Base-by-base conservation (phyloP, 257 asterid species). In the Petunia secreta region DNA sequence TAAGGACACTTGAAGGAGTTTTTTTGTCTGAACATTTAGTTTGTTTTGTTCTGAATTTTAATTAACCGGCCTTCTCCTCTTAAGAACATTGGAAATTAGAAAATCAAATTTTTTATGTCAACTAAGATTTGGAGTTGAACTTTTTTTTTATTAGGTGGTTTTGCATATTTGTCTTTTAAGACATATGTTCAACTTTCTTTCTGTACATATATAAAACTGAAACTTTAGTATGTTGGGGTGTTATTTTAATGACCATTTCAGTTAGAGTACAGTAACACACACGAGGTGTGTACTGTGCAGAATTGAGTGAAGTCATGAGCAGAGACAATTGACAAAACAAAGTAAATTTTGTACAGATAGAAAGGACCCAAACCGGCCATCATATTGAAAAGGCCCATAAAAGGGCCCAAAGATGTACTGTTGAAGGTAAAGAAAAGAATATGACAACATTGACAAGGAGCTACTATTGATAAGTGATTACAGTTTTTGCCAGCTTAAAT, bases 341-440 rank as follows among this genome's bases (percentile, higher is more conserved):
- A 7, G 25, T 25, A 25, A 25, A 67, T 69, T 54, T 34, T 68
- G 82, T 77, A 79, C 84, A 80, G 76, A 77, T 80, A 38, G 25
- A 36, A 82, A 79, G 87, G 88, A 46, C 86, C 85, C 86, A 57
- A 71, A 48, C 62, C 62, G 62, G 62, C 77, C 77, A 71, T 48
- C 80, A 75, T 54, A 69, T 57, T 46, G 77, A 62, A 41, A 60
- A 67, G 90, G 88, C 87, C 89, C 88, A 84, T 79, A 41, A 6
- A 5, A 25, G 25, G 25, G 25, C 25, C 25, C 25, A 25, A 25
- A 14, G n/a, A 83, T 80, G 79, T 83, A 62, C 39, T 14, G 39
- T 60, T 39, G 58, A 53, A 66, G 11, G 58, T 25, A 41, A 14
- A 54, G 63, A 10, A 8, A 1, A 16, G 36, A 50, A 66, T 8